Evolutionary conservation across 2,329 filamentous ascomycete species (phyloP).

Genomic region (Sporothrix inflata): DNA sequence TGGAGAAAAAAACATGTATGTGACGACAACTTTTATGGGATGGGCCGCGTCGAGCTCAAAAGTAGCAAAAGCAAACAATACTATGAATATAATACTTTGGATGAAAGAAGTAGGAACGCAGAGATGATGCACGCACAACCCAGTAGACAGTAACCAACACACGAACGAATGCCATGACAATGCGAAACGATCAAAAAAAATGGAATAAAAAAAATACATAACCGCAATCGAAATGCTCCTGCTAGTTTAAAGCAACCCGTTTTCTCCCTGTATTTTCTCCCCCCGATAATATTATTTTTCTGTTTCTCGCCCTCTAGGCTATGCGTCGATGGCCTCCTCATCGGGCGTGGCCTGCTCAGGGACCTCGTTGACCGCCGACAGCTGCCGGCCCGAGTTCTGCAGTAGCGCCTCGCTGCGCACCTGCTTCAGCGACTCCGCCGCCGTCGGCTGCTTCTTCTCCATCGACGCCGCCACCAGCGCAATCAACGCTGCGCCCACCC

Average conservation of each 20-base stretch:
- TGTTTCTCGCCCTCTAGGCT: background rate
- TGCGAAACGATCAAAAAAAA: background rate
- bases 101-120: background rate
- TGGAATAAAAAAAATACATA: background rate
- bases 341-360: conserved; percentile 30
- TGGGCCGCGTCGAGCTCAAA: background rate
- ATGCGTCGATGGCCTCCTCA: conserved; percentile 22
- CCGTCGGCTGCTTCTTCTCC: conserved; percentile 53
- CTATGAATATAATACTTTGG: background rate
- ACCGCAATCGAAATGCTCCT: conserved; percentile 9
- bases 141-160: too few species aligned
- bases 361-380: conserved; percentile 37
- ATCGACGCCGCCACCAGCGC: conserved; percentile 80
- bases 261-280: background rate
- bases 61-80: background rate
- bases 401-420: conserved; percentile 43
- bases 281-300: background rate
- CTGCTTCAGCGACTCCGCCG: conserved; percentile 47
- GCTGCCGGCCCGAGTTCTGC: conserved; percentile 41
- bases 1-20: background rate
- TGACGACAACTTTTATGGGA: background rate
- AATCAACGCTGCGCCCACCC: conserved; percentile 93
- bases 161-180: background rate
- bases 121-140: background rate
- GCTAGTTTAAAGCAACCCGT: background rate